Evolutionary conservation across 441 rosid genomes (phyloP).

Genomic region (Gossypium gossypioides): DNA sequence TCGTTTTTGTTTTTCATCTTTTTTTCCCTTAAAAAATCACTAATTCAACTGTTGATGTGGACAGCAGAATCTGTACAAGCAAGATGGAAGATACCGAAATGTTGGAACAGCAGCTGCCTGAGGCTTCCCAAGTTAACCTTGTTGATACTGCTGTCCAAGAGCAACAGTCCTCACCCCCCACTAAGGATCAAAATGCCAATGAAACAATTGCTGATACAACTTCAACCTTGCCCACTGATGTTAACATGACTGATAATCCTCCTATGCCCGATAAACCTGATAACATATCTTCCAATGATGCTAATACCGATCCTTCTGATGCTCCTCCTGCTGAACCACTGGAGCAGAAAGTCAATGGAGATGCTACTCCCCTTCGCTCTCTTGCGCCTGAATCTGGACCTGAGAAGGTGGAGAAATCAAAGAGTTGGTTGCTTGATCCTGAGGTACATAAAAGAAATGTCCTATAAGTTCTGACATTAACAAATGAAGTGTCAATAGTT

Average conservation of each 20-base stretch:
- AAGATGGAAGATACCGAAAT: slow-evolving; percentile 54
- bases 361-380: slow-evolving; percentile 15
- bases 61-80: slow-evolving; percentile 7
- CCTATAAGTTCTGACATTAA: background rate
- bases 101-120: slow-evolving; percentile 31
- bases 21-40: background rate
- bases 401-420: slow-evolving; percentile 33
- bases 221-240: slow-evolving; percentile 34
- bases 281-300: slow-evolving; percentile 11
- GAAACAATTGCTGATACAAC: slow-evolving; percentile 28
- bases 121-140: slow-evolving; percentile 18
- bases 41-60: background rate
- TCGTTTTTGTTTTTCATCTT: background rate
- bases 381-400: slow-evolving; percentile 23
- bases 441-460: slow-evolving; percentile 39
- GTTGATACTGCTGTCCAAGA: slow-evolving; percentile 27
- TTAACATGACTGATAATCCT: slow-evolving; percentile 29
- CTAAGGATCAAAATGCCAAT: slow-evolving; percentile 16
- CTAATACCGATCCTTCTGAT: slow-evolving; percentile 15
- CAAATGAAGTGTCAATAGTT: background rate
- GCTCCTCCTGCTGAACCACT: slow-evolving; percentile 8
- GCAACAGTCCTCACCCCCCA: slow-evolving; percentile 20
- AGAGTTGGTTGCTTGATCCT: slow-evolving; percentile 54
- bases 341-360: slow-evolving; percentile 22
- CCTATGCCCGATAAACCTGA: slow-evolving; percentile 17